Conservation (phyloP, 345 rosid genomes). For the Dimocarpus longan region DNA sequence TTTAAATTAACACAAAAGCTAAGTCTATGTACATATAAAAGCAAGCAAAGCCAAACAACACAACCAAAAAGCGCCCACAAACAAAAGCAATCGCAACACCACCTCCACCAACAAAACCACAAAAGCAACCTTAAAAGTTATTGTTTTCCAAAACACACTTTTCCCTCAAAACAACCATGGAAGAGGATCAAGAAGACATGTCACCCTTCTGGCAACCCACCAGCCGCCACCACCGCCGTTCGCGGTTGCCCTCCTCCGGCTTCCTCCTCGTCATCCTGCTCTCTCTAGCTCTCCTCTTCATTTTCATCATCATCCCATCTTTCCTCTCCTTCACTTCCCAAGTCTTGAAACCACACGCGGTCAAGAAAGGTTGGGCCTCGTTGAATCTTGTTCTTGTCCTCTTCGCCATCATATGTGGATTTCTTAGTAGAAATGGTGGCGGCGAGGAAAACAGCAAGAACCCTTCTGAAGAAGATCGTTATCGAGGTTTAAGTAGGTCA, state of each 20-base stretch:
- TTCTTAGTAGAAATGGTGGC: slow-evolving; percentile 48
- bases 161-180: slow-evolving; percentile 32
- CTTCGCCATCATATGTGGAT: slow-evolving; percentile 80
- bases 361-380: slow-evolving; percentile 78
- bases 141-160: not conserved
- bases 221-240: slow-evolving; percentile 37
- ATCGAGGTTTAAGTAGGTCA: slow-evolving; percentile 27
- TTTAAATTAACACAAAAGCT: not conserved
- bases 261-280: slow-evolving; percentile 33
- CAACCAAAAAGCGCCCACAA: not conserved
- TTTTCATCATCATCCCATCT: slow-evolving; percentile 49
- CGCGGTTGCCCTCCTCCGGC: slow-evolving; percentile 42
- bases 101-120: not conserved
- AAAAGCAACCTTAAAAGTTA: not conserved
- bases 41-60: not conserved
- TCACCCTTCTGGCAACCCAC: slow-evolving; percentile 69
- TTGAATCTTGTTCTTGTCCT: slow-evolving; percentile 71
- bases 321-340: slow-evolving; percentile 54
- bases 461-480: slow-evolving; percentile 22
- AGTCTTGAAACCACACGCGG: slow-evolving; percentile 54
- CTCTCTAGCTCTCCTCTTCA: not conserved
- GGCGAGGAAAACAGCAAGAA: slow-evolving; percentile 19
- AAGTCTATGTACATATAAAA: not conserved
- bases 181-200: slow-evolving; percentile 52
- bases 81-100: not conserved